Percentiles rank a stretch among this genome's conserved stretches.
Evolutionary conservation across 805 yeast species (phyloP).

Genomic region (Yamadazyma scolyti): DNA sequence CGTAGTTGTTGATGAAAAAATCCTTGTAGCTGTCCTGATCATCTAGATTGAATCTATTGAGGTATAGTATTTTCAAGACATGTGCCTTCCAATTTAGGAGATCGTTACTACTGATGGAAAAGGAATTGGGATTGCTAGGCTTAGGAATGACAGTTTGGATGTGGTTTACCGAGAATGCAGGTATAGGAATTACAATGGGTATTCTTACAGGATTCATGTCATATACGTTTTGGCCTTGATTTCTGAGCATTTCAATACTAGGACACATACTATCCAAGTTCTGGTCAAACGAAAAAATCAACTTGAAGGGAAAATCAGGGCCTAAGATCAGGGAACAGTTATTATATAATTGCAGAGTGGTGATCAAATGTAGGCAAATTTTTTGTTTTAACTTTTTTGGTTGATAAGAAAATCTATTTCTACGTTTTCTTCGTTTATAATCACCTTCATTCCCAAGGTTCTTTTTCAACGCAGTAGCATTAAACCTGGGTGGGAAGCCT

Average conservation of each 20-base stretch:
- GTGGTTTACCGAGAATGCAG: constrained; percentile 17
- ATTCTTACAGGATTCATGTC: constrained; percentile 13
- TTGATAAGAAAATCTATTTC: constrained; percentile 1
- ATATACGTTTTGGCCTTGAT: constrained; percentile 6
- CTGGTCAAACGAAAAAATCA: constrained; percentile 35
- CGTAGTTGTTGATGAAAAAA: constrained; percentile 24
- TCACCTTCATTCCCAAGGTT: no score
- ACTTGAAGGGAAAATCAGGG: constrained; percentile 18
- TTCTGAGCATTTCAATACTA: constrained; percentile 30
- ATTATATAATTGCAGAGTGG: constrained; percentile 32
- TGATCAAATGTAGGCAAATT: constrained; percentile 24
- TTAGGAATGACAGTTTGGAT: constrained; percentile 14
- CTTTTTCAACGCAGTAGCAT: no score
- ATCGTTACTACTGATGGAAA: constrained; percentile 14
- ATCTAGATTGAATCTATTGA: constrained; percentile 23
- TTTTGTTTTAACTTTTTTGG: constrained; percentile 5
- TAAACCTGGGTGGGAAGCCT: constrained; percentile 7
- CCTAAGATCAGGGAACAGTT: constrained; percentile 20
- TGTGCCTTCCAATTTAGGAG: constrained; percentile 29
- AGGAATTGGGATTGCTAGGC: constrained; percentile 9
- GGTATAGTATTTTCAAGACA: constrained; percentile 24
- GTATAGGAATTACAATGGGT: constrained; percentile 34
- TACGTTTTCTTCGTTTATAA: constrained; percentile 8
- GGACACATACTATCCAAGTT: constrained; percentile 30
- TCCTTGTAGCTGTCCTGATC: constrained; percentile 9